Conservation (phyloP, 345 rosid species). For the Melaleuca quinquenervia region DNA sequence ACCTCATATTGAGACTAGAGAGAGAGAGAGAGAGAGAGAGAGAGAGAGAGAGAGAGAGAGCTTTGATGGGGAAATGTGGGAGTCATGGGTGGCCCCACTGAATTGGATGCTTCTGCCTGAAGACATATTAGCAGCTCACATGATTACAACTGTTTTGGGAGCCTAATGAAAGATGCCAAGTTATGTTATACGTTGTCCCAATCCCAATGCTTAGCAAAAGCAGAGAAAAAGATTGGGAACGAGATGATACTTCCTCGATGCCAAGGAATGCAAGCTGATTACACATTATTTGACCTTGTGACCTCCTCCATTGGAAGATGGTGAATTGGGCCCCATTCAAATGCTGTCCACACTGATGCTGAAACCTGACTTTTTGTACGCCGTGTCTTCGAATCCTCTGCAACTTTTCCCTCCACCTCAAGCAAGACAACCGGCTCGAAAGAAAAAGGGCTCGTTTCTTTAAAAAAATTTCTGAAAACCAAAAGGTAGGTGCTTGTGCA, state of each 20-base stretch:
- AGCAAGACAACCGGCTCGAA: background rate
- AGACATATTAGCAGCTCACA: slow-evolving; percentile 1
- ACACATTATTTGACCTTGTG: background rate
- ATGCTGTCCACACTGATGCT: background rate
- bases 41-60: background rate
- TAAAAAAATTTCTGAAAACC: background rate
- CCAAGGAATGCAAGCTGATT: background rate
- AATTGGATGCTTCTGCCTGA: slow-evolving; percentile 5
- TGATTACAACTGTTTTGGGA: slow-evolving; percentile 2
- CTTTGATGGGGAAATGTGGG: background rate
- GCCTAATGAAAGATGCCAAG: background rate
- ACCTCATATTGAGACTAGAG: background rate
- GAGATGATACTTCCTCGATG: background rate
- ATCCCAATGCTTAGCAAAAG: background rate
- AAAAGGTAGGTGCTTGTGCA: background rate
- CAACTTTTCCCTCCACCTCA: background rate
- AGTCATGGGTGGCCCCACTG: background rate
- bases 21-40: background rate
- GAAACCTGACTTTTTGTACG: background rate
- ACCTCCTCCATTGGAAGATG: background rate
- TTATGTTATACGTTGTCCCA: background rate
- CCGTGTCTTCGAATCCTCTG: background rate
- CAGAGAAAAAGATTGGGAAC: background rate
- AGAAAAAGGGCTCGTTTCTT: background rate
- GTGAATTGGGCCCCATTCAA: background rate